Evolutionary conservation across 441 rosid genomes (phyloP), one percentile per base, ranked within the genome.

Genomic region (Flueggea neowawraea): DNA sequence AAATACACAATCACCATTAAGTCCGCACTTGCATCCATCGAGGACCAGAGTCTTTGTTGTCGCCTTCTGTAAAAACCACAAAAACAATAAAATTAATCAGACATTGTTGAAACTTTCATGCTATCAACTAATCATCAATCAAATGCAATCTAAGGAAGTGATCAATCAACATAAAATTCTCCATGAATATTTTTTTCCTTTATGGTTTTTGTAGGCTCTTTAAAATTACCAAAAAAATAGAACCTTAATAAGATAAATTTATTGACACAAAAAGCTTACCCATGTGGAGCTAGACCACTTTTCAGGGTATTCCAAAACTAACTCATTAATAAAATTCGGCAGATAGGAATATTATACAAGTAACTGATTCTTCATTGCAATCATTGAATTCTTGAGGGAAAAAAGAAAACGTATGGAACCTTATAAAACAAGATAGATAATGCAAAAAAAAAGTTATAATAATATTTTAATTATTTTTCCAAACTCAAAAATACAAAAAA

Each of bases 261-360:
- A 76, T 75, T 61, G 10, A 41, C 60, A 33, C 75, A 69, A 70
- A 76, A 79, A 54, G 68, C 73, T 67, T 64, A n/a, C 80, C 84
- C 90, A 88, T 82, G 91, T 84, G 90, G 88, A 69, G 61, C 56
- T 49, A 67, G n/a, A n/a, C n/a, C 54, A 54, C 65, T 33, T 59
- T 50, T 67, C 32, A 14, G 61, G 59, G 54, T 16, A 65, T 67
- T 51, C 58, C 49, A 78, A 58, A 64, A 41, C 56, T 41, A 65
- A 66, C 62, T 70, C 58, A 63, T 64, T 54, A 54, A 61, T 47
- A 48, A 28, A 28, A 51, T 59, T 69, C 58, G 16, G 57, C 33
- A 52, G 16, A 75, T 63, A 63, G 71, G 48, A 51, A 50, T 31
- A 32, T 22, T 31, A 66, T 59, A 65, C 68, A 58, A 64, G 59